phyloP scores from a whole-genome alignment of 2,329 filamentous ascomycete genomes.

The Colletotrichum destructivum region DNA sequence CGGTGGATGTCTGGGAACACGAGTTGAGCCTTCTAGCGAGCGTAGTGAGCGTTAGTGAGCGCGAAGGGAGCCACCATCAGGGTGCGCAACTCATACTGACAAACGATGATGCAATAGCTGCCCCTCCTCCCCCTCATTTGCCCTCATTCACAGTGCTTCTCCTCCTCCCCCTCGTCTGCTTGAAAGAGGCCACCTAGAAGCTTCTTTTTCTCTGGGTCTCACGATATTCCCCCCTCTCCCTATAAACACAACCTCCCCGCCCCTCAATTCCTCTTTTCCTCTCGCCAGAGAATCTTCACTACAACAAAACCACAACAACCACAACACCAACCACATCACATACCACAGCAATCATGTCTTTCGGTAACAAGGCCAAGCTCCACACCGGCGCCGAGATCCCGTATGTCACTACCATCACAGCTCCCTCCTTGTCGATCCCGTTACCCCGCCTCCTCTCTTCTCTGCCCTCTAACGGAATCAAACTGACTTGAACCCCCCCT shows the following conservation, averaged over 20 bases:
- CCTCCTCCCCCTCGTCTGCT: slow-evolving; percentile 40
- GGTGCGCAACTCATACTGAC: slow-evolving; percentile 40
- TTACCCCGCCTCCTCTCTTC: slow-evolving; percentile 17
- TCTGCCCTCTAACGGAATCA: slow-evolving; percentile 63
- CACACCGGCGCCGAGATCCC: slow-evolving; percentile 78
- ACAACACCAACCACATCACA: background rate
- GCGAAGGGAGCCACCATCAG: slow-evolving; percentile 27
- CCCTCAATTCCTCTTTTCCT: background rate
- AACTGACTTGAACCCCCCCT: slow-evolving; percentile 45
- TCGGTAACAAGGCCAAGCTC: slow-evolving; percentile 69
- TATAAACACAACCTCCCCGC: background rate
- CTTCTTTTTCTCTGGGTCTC: background rate
- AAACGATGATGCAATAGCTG: slow-evolving; percentile 41
- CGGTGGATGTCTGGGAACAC: slow-evolving; percentile 25
- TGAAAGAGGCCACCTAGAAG: slow-evolving; percentile 21
- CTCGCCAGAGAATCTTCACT: background rate
- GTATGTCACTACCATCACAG: slow-evolving; percentile 20
- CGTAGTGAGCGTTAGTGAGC: too few relatives aligned
- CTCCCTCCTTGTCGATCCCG: slow-evolving; percentile 17
- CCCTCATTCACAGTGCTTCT: too few relatives aligned
- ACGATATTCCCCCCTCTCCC: background rate
- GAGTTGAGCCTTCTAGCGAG: too few relatives aligned
- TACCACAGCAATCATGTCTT: slow-evolving; percentile 63
- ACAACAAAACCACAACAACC: background rate
- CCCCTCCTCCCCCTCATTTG: background rate